Evolutionary conservation across 2,329 filamentous ascomycete genomes (phyloP), one percentile per base, ranked within the genome.

Genomic region (Hortaea werneckii): DNA sequence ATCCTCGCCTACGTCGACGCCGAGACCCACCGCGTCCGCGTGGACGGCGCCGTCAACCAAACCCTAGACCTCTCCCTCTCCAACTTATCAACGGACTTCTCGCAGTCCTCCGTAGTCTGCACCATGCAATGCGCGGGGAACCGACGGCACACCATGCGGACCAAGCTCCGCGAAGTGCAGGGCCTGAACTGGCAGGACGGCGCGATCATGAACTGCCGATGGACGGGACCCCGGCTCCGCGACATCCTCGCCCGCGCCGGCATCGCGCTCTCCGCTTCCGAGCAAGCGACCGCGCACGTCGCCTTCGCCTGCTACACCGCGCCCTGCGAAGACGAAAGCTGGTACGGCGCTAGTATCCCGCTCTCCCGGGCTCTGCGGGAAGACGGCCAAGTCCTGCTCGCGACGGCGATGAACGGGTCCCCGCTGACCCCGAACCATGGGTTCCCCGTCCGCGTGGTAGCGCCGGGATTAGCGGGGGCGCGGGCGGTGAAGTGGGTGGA

Each of bases 391-490:
- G 81, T 85, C 0, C 66, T 85, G 42, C 69, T 85, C 0, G 77
- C 76, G 0, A 83, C 79, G 77, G 78, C 83, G 54, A 85, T 85
- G 81, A 85, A 85, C 53, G 80, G 75, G 4, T 65, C 80, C 50
- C 70, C 71, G 0, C 64, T 85, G 0, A 80, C 81, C 0, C 70
- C 68, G 7, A 82, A 82, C 45, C 82, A 85, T 49, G 81, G 82
- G 0, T 79, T 70, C 29, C 82, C 81, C 0, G 64, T 85, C 0
- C 71, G 82, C 2, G 67, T 73, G 0, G 70, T 85, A 0, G 79
- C 82, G 0, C 69, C 80, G 6, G 60, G 60, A 7, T 82, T 83
- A 50, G 82, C 84, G 45, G 81, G 81, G 0, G 20, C 20, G 20
- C 20, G 20, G 20, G 20, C 20, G 20, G 20, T 20, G 20, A 20